These are phyloP conservation scores for Erythrophleum fordii DNA, from an alignment of 306 rosid species.

Conservation along the genomic window DNA sequence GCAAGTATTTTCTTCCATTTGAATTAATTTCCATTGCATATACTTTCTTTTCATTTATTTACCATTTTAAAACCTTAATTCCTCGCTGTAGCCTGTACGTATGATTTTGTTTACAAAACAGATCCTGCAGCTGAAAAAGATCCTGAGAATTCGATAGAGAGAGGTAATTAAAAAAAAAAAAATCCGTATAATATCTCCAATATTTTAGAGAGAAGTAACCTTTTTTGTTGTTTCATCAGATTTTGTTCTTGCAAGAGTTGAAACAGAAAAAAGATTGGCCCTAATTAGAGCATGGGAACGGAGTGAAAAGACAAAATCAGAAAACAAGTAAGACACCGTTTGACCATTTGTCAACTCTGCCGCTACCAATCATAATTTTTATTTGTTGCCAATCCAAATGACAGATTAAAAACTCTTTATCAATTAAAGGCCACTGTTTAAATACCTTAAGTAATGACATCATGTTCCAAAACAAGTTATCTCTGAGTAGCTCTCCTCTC, in stretches of 20 bases:
- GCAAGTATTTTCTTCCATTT: too few species aligned
- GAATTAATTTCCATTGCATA: too few species aligned
- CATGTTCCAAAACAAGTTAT: too few species aligned
- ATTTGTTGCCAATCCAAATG: neutral
- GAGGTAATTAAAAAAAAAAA: too few species aligned
- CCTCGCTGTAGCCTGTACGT: too few species aligned
- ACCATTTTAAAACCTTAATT: too few species aligned
- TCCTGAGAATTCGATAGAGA: conserved; percentile 43
- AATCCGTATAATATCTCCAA: neutral
- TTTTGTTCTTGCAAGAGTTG: conserved; percentile 60
- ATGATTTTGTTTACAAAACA: neutral
- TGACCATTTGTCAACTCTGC: too few species aligned
- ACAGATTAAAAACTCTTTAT: neutral
- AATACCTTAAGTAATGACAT: too few species aligned
- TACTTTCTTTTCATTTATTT: too few species aligned
- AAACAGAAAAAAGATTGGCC: conserved; percentile 74
- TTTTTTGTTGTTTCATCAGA: conserved; percentile 43
- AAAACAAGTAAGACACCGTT: conserved; percentile 65
- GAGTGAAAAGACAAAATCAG: conserved; percentile 77
- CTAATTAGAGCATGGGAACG: conserved; percentile 93
- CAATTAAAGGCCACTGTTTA: neutral
- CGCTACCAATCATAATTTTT: too few species aligned
- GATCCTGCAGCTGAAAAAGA: conserved; percentile 41
- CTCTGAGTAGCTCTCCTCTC: too few species aligned
- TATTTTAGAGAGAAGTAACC: neutral